Evolutionary conservation across 441 rosid genomes (phyloP), one percentile per base, ranked within the genome.

Genomic region (Capsella rubella): DNA sequence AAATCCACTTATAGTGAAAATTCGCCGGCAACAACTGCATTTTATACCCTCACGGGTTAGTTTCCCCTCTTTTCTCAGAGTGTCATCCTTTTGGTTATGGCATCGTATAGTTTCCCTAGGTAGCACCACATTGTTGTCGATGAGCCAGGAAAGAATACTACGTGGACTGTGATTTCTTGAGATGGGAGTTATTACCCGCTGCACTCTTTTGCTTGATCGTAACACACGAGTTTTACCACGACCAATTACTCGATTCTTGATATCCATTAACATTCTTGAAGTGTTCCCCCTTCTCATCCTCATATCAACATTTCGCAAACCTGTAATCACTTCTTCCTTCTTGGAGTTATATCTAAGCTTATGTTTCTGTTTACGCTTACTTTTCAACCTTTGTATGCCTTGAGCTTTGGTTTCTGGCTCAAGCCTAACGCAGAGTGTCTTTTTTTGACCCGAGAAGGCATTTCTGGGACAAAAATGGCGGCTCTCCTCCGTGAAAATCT

Each of bases 61-160:
- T 59, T 82, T 82, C 35, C 97, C 98, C 60, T 83, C 85, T 35
- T 74, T 81, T 54, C 64, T 79, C 69, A 70, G 76, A 57, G 43
- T 58, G 7, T 54, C n/a, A 8, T 76, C 81, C 74, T 71, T 77
- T 80, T 74, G 78, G 58, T 59, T 64, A 51, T 43, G 28, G 66
- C 80, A 91, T 34, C 60, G 68, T 66, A 91, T 87, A 75, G 84
- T 87, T 27, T 77, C 87, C 84, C 89, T 85, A 25, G 90, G 93
- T 76, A 89, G 74, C 76, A 89, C 45, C 28, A 80, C 75, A 72
- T 85, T 74, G 58, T 86, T 85, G 49, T 87, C 90, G 31, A 93
- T 89, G 80, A 93, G 85, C 97, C 97, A 91, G 29, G 92, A 88
- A 57, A 93, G 71, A 49, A 90, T 46, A 28, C 83, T 93, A 56